Percentiles rank a stretch among this genome's conserved stretches.
Conservation (phyloP, 768 basidiomycete species). For the Mycena chlorophos region DNA sequence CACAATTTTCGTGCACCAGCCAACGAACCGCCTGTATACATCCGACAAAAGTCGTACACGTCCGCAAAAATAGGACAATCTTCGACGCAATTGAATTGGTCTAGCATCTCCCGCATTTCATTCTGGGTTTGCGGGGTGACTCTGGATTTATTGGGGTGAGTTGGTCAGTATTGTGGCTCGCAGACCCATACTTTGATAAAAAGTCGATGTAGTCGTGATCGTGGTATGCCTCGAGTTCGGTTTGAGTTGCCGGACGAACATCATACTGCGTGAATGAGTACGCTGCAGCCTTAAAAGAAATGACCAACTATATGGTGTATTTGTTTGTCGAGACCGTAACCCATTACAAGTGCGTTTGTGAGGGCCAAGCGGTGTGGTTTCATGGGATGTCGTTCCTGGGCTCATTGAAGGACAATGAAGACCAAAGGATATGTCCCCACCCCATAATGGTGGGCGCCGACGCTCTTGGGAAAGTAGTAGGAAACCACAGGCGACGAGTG, state of each 20-base stretch:
- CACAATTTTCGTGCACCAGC: slow-evolving; percentile 88
- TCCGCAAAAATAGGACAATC: slow-evolving; percentile 96
- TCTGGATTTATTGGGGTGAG: slow-evolving; percentile 51
- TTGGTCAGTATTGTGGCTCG: background rate
- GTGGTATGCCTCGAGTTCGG: slow-evolving; percentile 86
- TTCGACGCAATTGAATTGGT: slow-evolving; percentile 91
- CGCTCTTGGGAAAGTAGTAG: slow-evolving; percentile 92
- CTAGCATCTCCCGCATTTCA: slow-evolving; percentile 74
- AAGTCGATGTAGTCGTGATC: slow-evolving; percentile 98
- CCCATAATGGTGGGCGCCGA: slow-evolving; percentile 95
- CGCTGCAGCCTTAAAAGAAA: too few relatives aligned
- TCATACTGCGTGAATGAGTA: too few relatives aligned
- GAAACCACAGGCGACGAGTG: slow-evolving; percentile 91
- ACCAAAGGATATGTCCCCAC: slow-evolving; percentile 43
- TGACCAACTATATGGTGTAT: slow-evolving; percentile 94
- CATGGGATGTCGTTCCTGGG: slow-evolving; percentile 96
- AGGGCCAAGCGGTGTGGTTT: slow-evolving; percentile 93
- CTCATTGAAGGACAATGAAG: slow-evolving; percentile 1
- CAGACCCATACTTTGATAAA: slow-evolving; percentile 65
- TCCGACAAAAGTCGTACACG: too few relatives aligned
- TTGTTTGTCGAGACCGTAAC: slow-evolving; percentile 93
- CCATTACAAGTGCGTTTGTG: slow-evolving; percentile 93
- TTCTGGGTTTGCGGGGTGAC: slow-evolving; percentile 76
- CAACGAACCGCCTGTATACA: slow-evolving; percentile 87
- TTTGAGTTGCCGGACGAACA: slow-evolving; percentile 84